A percentile compares a stretch with the other conserved stretches of the same genome.
These are phyloP conservation scores for Colletotrichum sp. DNA, from an alignment of 2,329 filamentous ascomycete genomes.

Conservation along the genomic window DNA sequence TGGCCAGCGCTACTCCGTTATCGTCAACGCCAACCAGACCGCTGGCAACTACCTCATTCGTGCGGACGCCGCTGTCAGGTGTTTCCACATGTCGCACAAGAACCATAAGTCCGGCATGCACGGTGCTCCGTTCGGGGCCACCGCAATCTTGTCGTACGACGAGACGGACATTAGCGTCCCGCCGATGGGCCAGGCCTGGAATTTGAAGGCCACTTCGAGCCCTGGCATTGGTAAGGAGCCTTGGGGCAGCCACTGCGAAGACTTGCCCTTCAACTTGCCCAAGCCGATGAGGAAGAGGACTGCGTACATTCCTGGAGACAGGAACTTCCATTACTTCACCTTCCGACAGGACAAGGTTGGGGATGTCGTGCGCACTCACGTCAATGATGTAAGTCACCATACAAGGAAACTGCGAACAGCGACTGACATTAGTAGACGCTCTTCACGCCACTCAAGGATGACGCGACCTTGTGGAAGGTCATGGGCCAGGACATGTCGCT, in stretches of 20 bases:
- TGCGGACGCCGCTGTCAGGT: constrained; percentile 26
- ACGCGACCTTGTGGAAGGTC: constrained; percentile 18
- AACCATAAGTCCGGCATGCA: constrained; percentile 3
- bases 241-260: constrained; percentile 12
- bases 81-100: constrained; percentile 21
- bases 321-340: constrained; percentile 19
- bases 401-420: fast-evolving
- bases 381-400: constrained; percentile 2
- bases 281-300: constrained; percentile 19
- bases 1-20: constrained; percentile 42
- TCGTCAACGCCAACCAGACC: constrained; percentile 36
- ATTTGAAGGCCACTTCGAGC: background rate
- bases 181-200: constrained; percentile 23
- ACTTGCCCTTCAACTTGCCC: constrained; percentile 24
- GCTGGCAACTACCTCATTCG: constrained; percentile 39
- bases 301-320: constrained; percentile 24
- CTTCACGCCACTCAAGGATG: constrained; percentile 18
- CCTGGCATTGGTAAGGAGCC: constrained; percentile 7
- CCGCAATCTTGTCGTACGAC: constrained; percentile 22
- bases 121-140: constrained; percentile 15
- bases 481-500: constrained; percentile 1
- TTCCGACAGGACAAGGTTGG: constrained; percentile 8
- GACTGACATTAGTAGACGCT: constrained; percentile 11
- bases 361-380: constrained; percentile 8
- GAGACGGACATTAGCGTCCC: constrained; percentile 6